A percentile compares a stretch with the other conserved stretches of the same genome.
These are phyloP conservation scores for Polyporus tsugae DNA, from an alignment of 1,284 basidiomycete species.

Conservation along the genomic window DNA sequence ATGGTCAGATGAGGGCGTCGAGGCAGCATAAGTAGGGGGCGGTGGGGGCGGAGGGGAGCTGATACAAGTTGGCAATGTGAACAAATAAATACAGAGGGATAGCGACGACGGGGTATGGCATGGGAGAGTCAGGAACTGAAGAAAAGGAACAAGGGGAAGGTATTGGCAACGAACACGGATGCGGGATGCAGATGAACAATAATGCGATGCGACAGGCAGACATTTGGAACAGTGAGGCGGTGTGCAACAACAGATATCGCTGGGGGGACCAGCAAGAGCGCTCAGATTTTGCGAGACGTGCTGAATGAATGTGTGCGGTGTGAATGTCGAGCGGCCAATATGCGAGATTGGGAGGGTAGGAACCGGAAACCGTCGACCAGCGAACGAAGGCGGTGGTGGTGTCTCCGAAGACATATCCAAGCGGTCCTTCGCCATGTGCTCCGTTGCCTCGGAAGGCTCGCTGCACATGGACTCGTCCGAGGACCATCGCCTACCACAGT, in stretches of 20 bases:
- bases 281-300: background rate
- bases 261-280: background rate
- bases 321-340: background rate
- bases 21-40: background rate
- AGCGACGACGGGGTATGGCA: constrained; percentile 2
- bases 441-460: background rate
- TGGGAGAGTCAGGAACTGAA: background rate
- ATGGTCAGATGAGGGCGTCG: background rate
- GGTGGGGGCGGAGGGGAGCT: background rate
- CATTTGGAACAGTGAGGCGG: background rate
- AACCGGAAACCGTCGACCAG: background rate
- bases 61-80: constrained; percentile 2
- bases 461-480: background rate
- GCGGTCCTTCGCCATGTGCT: constrained; percentile 7
- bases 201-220: background rate
- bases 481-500: background rate
- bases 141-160: background rate
- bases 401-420: constrained; percentile 2
- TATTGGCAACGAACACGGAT: background rate
- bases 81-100: constrained; percentile 4
- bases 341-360: background rate
- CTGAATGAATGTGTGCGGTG: background rate
- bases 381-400: background rate
- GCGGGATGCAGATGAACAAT: background rate
- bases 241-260: background rate